Conservation (phyloP, 2,329 filamentous ascomycete species). For the Polytolypa hystricis region DNA sequence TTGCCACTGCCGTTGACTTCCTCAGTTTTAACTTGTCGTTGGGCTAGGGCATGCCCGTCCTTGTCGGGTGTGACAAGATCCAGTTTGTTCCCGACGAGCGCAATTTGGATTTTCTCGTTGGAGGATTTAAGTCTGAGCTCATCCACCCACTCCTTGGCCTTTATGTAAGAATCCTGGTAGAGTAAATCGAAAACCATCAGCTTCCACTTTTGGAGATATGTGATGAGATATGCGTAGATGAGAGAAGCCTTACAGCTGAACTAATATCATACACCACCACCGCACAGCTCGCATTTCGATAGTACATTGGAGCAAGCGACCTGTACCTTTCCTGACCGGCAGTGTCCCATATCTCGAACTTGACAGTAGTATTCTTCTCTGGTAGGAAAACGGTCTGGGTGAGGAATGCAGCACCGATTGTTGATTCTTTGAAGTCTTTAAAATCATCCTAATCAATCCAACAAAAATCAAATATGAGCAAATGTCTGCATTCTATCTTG, state of each 20-base stretch:
- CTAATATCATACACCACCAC: slow-evolving; percentile 99
- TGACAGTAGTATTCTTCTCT: slow-evolving; percentile 95
- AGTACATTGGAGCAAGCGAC: slow-evolving; percentile 98
- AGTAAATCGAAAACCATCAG: background rate
- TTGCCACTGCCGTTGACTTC: slow-evolving; percentile 81
- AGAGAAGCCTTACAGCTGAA: slow-evolving; percentile 63
- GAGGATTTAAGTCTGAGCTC: slow-evolving; percentile 97
- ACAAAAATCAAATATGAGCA: background rate
- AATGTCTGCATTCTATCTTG: slow-evolving; percentile 4
- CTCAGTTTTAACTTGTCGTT: too few relatives aligned
- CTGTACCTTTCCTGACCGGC: slow-evolving; percentile 98
- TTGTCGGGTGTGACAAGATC: slow-evolving; percentile 94
- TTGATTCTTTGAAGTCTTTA: slow-evolving; percentile 94
- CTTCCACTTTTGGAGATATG: slow-evolving; percentile 4
- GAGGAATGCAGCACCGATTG: slow-evolving; percentile 95
- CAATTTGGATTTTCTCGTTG: slow-evolving; percentile 99
- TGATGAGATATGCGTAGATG: slow-evolving; percentile 2
- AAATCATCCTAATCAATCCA: slow-evolving; percentile 81
- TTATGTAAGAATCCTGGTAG: slow-evolving; percentile 79
- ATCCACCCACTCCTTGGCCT: slow-evolving; percentile 99
- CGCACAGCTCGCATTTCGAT: slow-evolving; percentile 97
- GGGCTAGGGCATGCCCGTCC: too few relatives aligned
- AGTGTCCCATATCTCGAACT: slow-evolving; percentile 99
- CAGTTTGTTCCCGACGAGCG: slow-evolving; percentile 92
- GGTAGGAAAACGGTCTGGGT: slow-evolving; percentile 98